Conservation (phyloP, 1,284 basidiomycete species). For the Ustilago bromivora region DNA sequence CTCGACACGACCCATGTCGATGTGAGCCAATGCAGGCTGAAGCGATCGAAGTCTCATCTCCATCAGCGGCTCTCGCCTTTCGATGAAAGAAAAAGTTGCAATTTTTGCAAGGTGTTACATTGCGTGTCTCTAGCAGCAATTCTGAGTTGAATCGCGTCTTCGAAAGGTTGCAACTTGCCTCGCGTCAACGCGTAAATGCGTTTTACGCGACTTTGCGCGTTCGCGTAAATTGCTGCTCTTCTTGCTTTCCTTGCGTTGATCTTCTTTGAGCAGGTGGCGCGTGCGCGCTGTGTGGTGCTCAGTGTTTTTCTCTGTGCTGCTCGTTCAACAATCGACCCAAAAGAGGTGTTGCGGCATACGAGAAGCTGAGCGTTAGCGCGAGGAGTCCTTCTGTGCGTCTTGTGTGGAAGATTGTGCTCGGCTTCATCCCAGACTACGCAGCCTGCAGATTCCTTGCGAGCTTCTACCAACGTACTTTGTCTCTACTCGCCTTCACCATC, state of each 20-base stretch:
- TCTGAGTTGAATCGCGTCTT: neutral
- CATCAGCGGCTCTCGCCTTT: too few species aligned
- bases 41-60: too few species aligned
- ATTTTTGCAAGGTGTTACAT: too few species aligned
- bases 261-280: neutral
- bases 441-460: neutral
- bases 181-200: constrained; percentile 35
- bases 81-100: too few species aligned
- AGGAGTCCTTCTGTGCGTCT: neutral
- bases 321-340: neutral
- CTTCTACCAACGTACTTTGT: neutral
- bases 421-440: neutral
- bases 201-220: constrained; percentile 17
- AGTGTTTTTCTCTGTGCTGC: constrained; percentile 25
- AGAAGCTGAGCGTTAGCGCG: neutral
- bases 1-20: too few species aligned
- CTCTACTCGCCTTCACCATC: constrained; percentile 1
- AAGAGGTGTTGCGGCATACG: neutral
- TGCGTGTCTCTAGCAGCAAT: neutral
- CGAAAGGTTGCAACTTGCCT: neutral
- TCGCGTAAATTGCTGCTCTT: constrained; percentile 33
- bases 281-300: constrained; percentile 24
- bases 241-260: neutral
- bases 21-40: too few species aligned
- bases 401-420: neutral